A percentile compares a stretch with the other conserved stretches of the same genome.
Conservation (phyloP, 768 basidiomycete species). For the Lactarius tabidus region DNA sequence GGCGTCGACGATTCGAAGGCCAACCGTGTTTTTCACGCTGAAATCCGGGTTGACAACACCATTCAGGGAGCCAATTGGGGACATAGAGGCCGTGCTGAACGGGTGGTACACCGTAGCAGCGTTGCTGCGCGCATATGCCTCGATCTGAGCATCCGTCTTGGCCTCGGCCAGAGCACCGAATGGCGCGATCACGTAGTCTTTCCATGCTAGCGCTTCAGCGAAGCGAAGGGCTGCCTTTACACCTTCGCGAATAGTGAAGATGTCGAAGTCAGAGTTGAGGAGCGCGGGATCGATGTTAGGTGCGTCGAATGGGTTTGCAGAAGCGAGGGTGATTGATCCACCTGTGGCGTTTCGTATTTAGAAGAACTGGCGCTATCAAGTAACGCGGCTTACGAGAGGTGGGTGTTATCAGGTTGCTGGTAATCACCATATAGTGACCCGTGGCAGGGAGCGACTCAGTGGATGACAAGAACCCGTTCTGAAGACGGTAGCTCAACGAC, state of each 20-base stretch:
- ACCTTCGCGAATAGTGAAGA: slow-evolving; percentile 7
- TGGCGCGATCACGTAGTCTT: slow-evolving; percentile 1
- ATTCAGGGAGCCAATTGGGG: slow-evolving; percentile 29
- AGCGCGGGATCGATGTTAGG: slow-evolving; percentile 31
- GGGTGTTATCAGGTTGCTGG: slow-evolving; percentile 25
- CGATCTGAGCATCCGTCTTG: slow-evolving; percentile 25
- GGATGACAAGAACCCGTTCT: slow-evolving; percentile 13
- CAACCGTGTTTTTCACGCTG: slow-evolving; percentile 41
- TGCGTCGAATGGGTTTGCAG: slow-evolving; percentile 27
- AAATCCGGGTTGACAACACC: slow-evolving; percentile 45
- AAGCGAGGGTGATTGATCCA: slow-evolving; percentile 30
- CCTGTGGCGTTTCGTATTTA: not conserved
- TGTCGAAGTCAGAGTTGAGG: slow-evolving; percentile 9
- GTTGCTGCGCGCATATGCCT: slow-evolving; percentile 23
- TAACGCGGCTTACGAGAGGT: slow-evolving; percentile 17
- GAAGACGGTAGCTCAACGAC: not conserved
- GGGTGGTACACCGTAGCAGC: slow-evolving; percentile 29
- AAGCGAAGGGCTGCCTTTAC: slow-evolving; percentile 7
- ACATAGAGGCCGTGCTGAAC: slow-evolving; percentile 41
- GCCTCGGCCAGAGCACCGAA: not conserved
- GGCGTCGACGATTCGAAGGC: slow-evolving; percentile 38
- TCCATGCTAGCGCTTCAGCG: slow-evolving; percentile 11
- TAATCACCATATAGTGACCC: slow-evolving; percentile 26
- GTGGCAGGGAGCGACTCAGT: slow-evolving; percentile 17
- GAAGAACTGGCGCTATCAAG: not conserved